Evolutionary conservation across 306 rosid genomes (phyloP), one percentile per base, ranked within the genome.

Genomic region (Glycine latifolia): DNA sequence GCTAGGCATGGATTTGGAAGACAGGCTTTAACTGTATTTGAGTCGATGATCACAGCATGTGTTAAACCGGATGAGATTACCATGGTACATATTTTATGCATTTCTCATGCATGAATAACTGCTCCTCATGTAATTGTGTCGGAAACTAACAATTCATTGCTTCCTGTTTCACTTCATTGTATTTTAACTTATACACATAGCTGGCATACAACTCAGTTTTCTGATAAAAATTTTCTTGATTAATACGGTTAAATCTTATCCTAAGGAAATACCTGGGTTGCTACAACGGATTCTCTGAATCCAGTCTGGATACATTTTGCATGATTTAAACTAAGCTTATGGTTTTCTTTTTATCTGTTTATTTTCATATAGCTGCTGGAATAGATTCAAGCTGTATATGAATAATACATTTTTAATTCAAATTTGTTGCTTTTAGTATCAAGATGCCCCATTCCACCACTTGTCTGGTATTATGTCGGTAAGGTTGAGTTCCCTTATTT

Each of bases 191-290:
- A 26, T 26, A 10, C 7, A 52, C 53, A 54, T 83, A 60, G 13
- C n/a, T 33, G 17, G 10, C 33, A 33, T 62, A 79, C 48, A 47
- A 73, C 17, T 65, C 39, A 10, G 59, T 62, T 50, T 73, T 67
- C 49, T 83, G 55, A 31, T 73, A 12, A 31, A 54, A 41, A 11
- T 1, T 15, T 66, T 60, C 55, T 31, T 35, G 48, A 4, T 52
- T 72, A 62, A 50, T 80, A 37, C 52, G 43, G 37, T 82, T 72
- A 77, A 50, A 39, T 33, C 33, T 37, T 68, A 46, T 44, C 70
- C 72, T 8, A 79, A 2, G 56, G 20, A 48, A 56, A 67, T 47
- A 16, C 43, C 10, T 46, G 35, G 59, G 81, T 4, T 56, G 46
- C 53, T 56, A 47, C 12, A 2, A 46, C 7, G 67, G 17, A 43